phyloP scores from a whole-genome alignment of 441 rosid species.

The Gossypium trilobum region DNA sequence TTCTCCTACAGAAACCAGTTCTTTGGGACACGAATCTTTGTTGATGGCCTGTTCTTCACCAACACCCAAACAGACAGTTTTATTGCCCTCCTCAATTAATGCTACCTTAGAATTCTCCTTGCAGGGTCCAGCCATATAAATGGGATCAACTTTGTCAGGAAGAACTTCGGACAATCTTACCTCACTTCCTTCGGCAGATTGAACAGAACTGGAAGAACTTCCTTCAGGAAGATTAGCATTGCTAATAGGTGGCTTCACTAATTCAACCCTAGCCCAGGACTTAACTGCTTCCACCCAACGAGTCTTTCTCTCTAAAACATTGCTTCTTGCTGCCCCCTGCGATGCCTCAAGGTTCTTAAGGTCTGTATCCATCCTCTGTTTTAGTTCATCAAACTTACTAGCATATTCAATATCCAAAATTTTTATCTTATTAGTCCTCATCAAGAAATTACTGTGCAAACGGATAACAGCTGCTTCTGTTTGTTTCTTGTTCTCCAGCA shows the following conservation, averaged over 20 bases:
- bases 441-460: conserved; percentile 23
- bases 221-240: conserved; percentile 9
- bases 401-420: conserved; percentile 38
- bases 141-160: too few relatives aligned
- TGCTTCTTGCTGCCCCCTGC: conserved; percentile 36
- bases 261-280: conserved; percentile 40
- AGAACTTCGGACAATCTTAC: too few relatives aligned
- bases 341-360: conserved; percentile 34
- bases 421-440: conserved; percentile 37
- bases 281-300: conserved; percentile 37
- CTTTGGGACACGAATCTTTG: too few relatives aligned
- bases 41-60: too few relatives aligned
- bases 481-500: conserved; percentile 32
- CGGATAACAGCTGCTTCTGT: conserved; percentile 49
- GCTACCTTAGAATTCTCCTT: too few relatives aligned
- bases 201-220: too few relatives aligned
- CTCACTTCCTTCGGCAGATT: too few relatives aligned
- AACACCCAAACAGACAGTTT: too few relatives aligned
- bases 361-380: conserved; percentile 22
- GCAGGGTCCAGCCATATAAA: too few relatives aligned
- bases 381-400: conserved; percentile 35
- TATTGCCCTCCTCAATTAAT: too few relatives aligned
- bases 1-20: too few relatives aligned
- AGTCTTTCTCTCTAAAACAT: conserved; percentile 35
- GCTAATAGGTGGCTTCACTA: conserved; percentile 18